Percentiles rank a stretch among this genome's conserved stretches.
phyloP scores from a whole-genome alignment of 352 stramenopile genomes.

The Pythium phragmitis region DNA sequence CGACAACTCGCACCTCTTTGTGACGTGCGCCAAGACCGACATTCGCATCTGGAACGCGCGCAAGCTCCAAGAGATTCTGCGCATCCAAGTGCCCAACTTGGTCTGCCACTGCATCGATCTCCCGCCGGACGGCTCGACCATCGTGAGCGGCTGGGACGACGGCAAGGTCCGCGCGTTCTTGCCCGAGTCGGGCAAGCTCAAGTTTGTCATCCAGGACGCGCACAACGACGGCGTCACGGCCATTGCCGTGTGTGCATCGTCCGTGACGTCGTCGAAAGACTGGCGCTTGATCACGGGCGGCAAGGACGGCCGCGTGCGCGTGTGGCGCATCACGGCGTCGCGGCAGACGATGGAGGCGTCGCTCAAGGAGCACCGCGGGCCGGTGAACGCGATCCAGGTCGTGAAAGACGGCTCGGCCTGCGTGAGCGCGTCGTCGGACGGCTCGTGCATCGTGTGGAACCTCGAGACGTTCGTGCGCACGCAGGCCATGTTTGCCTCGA shows the following conservation, averaged over 20 bases:
- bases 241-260: slow-evolving; percentile 78
- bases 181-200: slow-evolving; percentile 94
- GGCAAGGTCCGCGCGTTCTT: slow-evolving; percentile 97
- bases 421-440: slow-evolving; percentile 76
- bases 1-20: slow-evolving; percentile 93
- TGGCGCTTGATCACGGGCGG: slow-evolving; percentile 94
- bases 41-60: slow-evolving; percentile 96
- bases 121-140: slow-evolving; percentile 82
- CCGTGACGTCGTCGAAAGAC: slow-evolving; percentile 41
- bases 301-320: slow-evolving; percentile 91
- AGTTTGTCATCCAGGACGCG: slow-evolving; percentile 97
- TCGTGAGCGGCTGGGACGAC: slow-evolving; percentile 96
- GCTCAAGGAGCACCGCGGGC: slow-evolving; percentile 94
- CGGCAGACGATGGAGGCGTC: slow-evolving; percentile 95
- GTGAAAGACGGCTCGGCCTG: slow-evolving; percentile 70
- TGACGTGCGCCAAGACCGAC: slow-evolving; percentile 94
- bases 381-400: slow-evolving; percentile 91
- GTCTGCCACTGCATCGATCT: slow-evolving; percentile 94
- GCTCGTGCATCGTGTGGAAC: slow-evolving; percentile 97
- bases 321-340: slow-evolving; percentile 92
- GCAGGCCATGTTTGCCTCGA: slow-evolving; percentile 95
- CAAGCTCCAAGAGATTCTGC: slow-evolving; percentile 92
- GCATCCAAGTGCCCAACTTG: slow-evolving; percentile 97
- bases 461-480: slow-evolving; percentile 91
- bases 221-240: slow-evolving; percentile 95